phyloP scores from a whole-genome alignment of 106 monocot species.

The Chionographis japonica region DNA sequence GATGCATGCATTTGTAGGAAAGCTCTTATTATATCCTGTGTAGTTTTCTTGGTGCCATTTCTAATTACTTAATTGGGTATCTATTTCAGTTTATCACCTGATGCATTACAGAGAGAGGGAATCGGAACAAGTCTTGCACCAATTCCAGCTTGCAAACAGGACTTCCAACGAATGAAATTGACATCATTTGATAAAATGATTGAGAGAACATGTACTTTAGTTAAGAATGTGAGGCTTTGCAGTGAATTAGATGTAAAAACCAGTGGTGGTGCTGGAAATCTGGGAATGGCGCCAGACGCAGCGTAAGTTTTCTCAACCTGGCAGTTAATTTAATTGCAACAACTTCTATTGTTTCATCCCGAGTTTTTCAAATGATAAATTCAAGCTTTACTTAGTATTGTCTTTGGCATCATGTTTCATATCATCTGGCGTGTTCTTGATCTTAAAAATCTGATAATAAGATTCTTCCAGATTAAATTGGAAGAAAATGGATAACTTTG shows the following conservation, averaged over 20 bases:
- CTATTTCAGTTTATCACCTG: conserved; percentile 34
- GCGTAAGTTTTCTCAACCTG: conserved; percentile 45
- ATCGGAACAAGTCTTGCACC: conserved; percentile 48
- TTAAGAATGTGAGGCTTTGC: conserved; percentile 85
- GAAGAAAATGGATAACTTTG: not conserved
- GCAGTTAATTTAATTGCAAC: not conserved
- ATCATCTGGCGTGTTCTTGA: too few species aligned
- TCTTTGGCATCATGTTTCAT: too few species aligned
- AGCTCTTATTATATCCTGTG: conserved; percentile 2
- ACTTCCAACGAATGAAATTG: conserved; percentile 72
- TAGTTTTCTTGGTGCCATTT: not conserved
- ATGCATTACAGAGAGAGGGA: conserved; percentile 8
- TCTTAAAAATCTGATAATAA: too few species aligned
- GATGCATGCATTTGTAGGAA: not conserved
- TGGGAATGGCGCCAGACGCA: conserved; percentile 95
- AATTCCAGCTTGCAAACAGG: conserved; percentile 80
- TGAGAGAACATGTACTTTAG: conserved; percentile 63
- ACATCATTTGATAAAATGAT: conserved; percentile 91
- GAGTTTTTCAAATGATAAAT: too few species aligned
- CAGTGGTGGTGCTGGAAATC: conserved; percentile 40
- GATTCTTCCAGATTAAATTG: not conserved
- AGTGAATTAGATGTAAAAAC: conserved; percentile 56
- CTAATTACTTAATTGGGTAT: not conserved
- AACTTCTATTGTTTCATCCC: not conserved
- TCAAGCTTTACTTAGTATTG: too few species aligned